Conservation (phyloP, 2,329 filamentous ascomycete species). For the Arthrobotrys pseudoclavata region DNA sequence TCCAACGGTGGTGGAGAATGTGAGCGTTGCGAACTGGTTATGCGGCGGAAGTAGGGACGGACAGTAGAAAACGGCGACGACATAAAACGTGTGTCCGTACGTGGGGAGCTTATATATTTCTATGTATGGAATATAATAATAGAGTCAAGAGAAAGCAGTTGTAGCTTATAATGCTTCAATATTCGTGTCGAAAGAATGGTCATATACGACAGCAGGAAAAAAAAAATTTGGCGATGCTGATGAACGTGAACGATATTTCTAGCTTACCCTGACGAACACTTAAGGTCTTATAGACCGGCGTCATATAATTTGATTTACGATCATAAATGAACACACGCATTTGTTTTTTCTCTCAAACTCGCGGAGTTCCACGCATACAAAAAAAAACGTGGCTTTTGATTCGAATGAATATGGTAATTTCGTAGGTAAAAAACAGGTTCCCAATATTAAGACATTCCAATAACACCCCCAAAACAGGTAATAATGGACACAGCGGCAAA, state of each 20-base stretch:
- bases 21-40: slow-evolving; percentile 43
- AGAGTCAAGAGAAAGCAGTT: slow-evolving; percentile 5
- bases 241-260: background rate
- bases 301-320: slow-evolving; percentile 6
- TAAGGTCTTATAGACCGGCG: background rate
- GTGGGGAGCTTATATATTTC: background rate
- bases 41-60: slow-evolving; percentile 31
- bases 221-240: background rate
- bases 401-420: slow-evolving; percentile 26
- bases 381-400: slow-evolving; percentile 20
- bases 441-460: slow-evolving; percentile 3
- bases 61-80: slow-evolving; percentile 16
- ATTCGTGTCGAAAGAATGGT: background rate
- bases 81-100: slow-evolving; percentile 4
- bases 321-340: slow-evolving; percentile 2
- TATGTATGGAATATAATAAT: background rate
- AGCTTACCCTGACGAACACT: too few species aligned
- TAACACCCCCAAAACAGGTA: slow-evolving; percentile 8
- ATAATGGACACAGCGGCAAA: background rate
- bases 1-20: slow-evolving; percentile 32
- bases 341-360: background rate
- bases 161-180: background rate
- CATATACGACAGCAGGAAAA: background rate
- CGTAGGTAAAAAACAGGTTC: slow-evolving; percentile 1
- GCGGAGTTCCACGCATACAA: background rate